phyloP scores from a whole-genome alignment of 306 rosid genomes.

The Cicer bijugum region DNA sequence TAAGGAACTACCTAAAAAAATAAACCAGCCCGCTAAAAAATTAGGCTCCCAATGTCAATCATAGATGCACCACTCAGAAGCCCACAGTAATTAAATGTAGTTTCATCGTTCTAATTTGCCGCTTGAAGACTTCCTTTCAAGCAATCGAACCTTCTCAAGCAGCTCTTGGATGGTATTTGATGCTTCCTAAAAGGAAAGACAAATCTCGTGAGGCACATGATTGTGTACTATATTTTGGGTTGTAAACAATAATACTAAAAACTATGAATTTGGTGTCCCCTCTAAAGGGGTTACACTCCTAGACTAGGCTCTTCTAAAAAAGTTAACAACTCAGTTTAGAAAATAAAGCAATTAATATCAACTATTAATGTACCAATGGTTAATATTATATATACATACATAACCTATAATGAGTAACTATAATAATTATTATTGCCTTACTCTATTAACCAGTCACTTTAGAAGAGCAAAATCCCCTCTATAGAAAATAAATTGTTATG shows the following conservation, averaged over 20 bases:
- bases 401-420: too few species aligned
- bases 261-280: not conserved
- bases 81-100: slow-evolving; percentile 1
- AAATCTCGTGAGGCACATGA: not conserved
- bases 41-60: slow-evolving; percentile 11
- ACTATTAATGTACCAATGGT: too few species aligned
- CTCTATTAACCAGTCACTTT: too few species aligned
- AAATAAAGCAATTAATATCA: too few species aligned
- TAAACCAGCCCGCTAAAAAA: not conserved
- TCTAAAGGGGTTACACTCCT: not conserved
- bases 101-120: slow-evolving; percentile 34
- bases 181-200: slow-evolving; percentile 64
- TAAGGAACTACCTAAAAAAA: not conserved
- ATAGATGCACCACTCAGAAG: slow-evolving; percentile 25
- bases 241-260: not conserved
- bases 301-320: too few species aligned
- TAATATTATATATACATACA: too few species aligned
- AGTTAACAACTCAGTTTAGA: too few species aligned
- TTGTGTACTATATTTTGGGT: slow-evolving; percentile 1
- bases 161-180: slow-evolving; percentile 74
- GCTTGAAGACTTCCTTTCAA: slow-evolving; percentile 56
- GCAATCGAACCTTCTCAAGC: slow-evolving; percentile 60
- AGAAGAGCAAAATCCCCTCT: too few species aligned
- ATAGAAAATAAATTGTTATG: too few species aligned
- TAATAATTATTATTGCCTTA: too few species aligned